These are phyloP conservation scores for Hirschfeldia incana DNA, from an alignment of 345 rosid genomes.

Conservation along the genomic window DNA sequence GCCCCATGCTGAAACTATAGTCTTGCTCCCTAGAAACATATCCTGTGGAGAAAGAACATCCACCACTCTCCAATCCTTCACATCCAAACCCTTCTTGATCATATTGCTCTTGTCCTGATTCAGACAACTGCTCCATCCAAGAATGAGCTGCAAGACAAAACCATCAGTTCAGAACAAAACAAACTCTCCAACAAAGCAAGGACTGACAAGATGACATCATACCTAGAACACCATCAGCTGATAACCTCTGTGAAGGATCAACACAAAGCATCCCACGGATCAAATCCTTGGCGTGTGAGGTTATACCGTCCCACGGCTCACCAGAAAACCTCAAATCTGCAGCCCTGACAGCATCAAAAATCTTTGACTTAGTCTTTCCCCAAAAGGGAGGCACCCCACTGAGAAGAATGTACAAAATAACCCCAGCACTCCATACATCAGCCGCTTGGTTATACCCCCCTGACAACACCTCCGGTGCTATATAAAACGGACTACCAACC, in stretches of 20 bases:
- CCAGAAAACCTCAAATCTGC: constrained; percentile 69
- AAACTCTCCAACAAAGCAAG: background rate
- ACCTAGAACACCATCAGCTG: constrained; percentile 69
- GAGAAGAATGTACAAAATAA: constrained; percentile 64
- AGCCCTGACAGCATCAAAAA: constrained; percentile 82
- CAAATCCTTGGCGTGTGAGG: constrained; percentile 64
- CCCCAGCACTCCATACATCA: constrained; percentile 86
- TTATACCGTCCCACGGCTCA: constrained; percentile 66
- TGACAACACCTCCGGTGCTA: constrained; percentile 70
- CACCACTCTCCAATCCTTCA: constrained; percentile 45
- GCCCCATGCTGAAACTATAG: constrained; percentile 56
- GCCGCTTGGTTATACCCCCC: constrained; percentile 77
- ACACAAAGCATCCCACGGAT: constrained; percentile 70
- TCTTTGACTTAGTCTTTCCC: constrained; percentile 80
- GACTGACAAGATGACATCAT: background rate
- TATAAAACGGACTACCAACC: constrained; percentile 75
- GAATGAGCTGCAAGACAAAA: constrained; percentile 55
- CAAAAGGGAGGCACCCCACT: constrained; percentile 77
- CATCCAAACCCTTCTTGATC: constrained; percentile 37
- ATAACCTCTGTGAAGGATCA: constrained; percentile 71
- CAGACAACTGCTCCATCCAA: constrained; percentile 61
- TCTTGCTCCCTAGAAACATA: constrained; percentile 49
- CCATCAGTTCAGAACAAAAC: background rate
- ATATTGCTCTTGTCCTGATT: constrained; percentile 41
- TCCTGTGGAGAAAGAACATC: constrained; percentile 47